Conservation (phyloP, 1,139 yeast species). For the Diutina rugosa region DNA sequence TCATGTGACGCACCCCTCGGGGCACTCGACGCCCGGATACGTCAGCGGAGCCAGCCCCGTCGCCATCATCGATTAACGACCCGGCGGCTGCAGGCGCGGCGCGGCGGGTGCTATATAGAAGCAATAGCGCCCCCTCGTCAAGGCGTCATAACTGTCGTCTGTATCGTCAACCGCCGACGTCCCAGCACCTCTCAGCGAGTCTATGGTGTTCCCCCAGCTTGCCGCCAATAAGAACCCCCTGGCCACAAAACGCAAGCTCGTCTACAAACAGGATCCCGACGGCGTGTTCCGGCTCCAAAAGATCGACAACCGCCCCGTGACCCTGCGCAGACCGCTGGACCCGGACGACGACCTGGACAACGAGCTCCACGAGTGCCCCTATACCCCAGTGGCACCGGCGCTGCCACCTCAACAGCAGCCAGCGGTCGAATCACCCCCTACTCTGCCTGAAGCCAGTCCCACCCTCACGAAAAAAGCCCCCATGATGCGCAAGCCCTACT, state of each 20-base stretch:
- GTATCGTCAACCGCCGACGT: neutral
- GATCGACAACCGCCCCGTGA: constrained; percentile 8
- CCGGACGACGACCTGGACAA: constrained; percentile 17
- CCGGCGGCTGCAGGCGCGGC: neutral
- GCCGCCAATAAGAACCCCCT: neutral
- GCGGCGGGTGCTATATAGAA: neutral
- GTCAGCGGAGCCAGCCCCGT: neutral
- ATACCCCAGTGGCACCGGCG: neutral
- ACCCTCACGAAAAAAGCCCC: neutral
- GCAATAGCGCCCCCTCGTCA: neutral
- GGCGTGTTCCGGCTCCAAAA: constrained; percentile 29
- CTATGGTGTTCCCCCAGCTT: neutral
- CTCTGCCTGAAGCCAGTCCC: neutral
- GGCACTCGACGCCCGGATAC: neutral
- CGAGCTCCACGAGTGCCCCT: constrained; percentile 10
- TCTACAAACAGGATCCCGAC: constrained; percentile 28
- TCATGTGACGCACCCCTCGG: neutral
- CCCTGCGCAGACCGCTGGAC: constrained; percentile 1
- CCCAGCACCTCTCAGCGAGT: neutral
- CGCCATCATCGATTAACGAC: neutral
- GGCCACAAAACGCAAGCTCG: constrained; percentile 11
- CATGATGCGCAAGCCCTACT: neutral
- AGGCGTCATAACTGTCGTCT: neutral
- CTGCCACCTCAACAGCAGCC: neutral
- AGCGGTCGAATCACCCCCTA: neutral